phyloP scores from a whole-genome alignment of 352 stramenopile species.

The Aphanomyces invadans region DNA sequence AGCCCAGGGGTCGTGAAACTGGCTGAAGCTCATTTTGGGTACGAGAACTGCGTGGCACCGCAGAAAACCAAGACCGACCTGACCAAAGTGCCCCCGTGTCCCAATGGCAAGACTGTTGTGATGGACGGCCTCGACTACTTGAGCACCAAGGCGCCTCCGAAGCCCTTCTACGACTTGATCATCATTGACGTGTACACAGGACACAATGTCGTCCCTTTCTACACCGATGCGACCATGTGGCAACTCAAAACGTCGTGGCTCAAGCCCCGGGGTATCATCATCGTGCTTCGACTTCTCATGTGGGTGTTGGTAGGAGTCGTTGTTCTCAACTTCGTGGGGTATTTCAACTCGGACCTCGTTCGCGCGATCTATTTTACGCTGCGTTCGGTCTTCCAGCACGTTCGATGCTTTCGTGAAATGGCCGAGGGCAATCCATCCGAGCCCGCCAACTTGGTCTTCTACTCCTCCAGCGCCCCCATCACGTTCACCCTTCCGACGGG shows the following conservation, averaged over 20 bases:
- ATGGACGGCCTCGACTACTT: slow-evolving; percentile 57
- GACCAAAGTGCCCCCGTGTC: slow-evolving; percentile 27
- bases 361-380: slow-evolving; percentile 66
- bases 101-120: slow-evolving; percentile 46
- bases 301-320: slow-evolving; percentile 36
- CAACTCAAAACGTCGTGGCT: slow-evolving; percentile 4
- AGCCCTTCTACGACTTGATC: slow-evolving; percentile 45
- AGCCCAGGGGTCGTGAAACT: slow-evolving; percentile 54
- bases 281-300: not conserved
- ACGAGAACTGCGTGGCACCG: slow-evolving; percentile 45
- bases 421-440: slow-evolving; percentile 32
- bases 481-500: slow-evolving; percentile 49
- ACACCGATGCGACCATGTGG: slow-evolving; percentile 5
- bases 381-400: slow-evolving; percentile 53
- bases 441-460: slow-evolving; percentile 66
- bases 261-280: not conserved
- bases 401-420: slow-evolving; percentile 46
- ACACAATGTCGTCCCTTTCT: slow-evolving; percentile 18
- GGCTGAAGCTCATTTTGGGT: slow-evolving; percentile 62
- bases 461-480: slow-evolving; percentile 59
- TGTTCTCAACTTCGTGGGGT: slow-evolving; percentile 74
- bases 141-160: slow-evolving; percentile 33
- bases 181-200: slow-evolving; percentile 62
- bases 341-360: slow-evolving; percentile 44
- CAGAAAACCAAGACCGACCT: slow-evolving; percentile 22